Evolutionary conservation across 352 stramenopile species (phyloP).

Genomic region (Pythium sukuiense): DNA sequence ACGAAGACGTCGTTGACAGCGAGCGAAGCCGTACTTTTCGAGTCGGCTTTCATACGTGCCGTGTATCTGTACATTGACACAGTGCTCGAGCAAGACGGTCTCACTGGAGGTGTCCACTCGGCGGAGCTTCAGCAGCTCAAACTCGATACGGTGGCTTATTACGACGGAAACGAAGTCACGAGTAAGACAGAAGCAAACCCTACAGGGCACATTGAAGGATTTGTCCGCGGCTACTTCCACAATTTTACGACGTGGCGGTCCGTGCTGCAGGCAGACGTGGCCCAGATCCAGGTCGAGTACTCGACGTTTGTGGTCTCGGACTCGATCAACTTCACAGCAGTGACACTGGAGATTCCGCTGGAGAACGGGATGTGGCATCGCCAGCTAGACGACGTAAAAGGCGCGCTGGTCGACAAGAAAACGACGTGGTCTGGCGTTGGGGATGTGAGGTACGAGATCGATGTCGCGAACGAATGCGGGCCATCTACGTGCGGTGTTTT

Average conservation of each 20-base stretch:
- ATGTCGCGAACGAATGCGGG: slow-evolving; percentile 17
- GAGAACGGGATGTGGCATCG: slow-evolving; percentile 14
- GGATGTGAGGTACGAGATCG: slow-evolving; percentile 17
- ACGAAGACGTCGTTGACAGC: not conserved
- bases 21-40: not conserved
- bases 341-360: slow-evolving; percentile 14
- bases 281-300: slow-evolving; percentile 11
- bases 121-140: not conserved
- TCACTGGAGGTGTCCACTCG: not conserved
- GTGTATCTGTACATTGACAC: not conserved
- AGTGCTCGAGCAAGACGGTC: not conserved
- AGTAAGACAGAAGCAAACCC: not conserved
- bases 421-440: slow-evolving; percentile 8
- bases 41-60: not conserved
- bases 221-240: slow-evolving; percentile 8
- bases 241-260: not conserved
- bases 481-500: slow-evolving; percentile 10
- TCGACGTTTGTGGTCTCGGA: not conserved
- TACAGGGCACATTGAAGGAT: not conserved
- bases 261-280: slow-evolving; percentile 7
- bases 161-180: not conserved
- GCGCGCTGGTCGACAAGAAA: not conserved
- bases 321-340: slow-evolving; percentile 5
- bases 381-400: slow-evolving; percentile 1
- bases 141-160: not conserved